These are phyloP conservation scores for Solanum hybrid DNA, from an alignment of 305 asterid species.

Conservation along the genomic window DNA sequence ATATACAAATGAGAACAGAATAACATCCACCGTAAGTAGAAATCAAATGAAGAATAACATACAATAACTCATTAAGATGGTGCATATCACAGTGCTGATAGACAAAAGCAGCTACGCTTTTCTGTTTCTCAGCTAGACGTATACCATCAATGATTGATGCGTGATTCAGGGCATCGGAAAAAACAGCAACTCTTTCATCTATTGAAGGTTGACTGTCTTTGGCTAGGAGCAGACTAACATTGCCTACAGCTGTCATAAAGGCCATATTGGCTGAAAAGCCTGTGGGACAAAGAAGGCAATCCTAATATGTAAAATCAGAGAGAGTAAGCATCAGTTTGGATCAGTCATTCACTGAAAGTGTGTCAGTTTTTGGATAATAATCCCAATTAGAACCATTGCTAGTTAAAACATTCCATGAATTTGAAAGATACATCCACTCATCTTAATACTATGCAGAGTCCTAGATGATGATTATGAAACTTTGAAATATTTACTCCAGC, in stretches of 20 bases:
- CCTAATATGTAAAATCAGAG: slow-evolving; percentile 69
- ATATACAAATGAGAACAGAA: slow-evolving; percentile 6
- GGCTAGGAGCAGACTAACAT: slow-evolving; percentile 49
- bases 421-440: not conserved
- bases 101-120: slow-evolving; percentile 48
- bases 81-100: slow-evolving; percentile 82
- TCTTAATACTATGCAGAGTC: not conserved
- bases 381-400: not conserved
- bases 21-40: slow-evolving; percentile 3
- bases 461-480: not conserved
- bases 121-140: slow-evolving; percentile 86
- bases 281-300: slow-evolving; percentile 99
- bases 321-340: slow-evolving; percentile 30
- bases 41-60: slow-evolving; percentile 22
- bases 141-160: slow-evolving; percentile 95
- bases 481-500: not conserved
- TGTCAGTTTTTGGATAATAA: not conserved
- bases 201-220: slow-evolving; percentile 37
- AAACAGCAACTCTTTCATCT: slow-evolving; percentile 70
- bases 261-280: slow-evolving; percentile 99
- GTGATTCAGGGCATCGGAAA: slow-evolving; percentile 92
- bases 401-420: not conserved
- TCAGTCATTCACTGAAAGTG: not conserved
- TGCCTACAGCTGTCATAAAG: slow-evolving; percentile 73
- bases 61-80: slow-evolving; percentile 78